A percentile compares a stretch with the other conserved stretches of the same genome.
These are phyloP conservation scores for Edaphochlamys debaryana DNA, from an alignment of 139 green algal species.

Conservation along the genomic window DNA sequence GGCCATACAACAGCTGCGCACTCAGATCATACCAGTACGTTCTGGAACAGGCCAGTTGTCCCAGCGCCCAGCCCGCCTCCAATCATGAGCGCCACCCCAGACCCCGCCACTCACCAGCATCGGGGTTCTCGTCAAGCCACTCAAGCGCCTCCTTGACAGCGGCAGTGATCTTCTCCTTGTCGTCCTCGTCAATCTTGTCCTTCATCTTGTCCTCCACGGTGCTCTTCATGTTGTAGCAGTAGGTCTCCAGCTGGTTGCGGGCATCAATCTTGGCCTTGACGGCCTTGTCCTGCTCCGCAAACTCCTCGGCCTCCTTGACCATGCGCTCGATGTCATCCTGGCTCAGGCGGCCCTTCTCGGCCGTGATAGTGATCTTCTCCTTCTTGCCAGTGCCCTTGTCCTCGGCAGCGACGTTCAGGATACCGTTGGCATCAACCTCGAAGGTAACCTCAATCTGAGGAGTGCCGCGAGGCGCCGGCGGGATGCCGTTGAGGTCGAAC, in stretches of 20 bases:
- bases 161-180: constrained; percentile 91
- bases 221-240: constrained; percentile 92
- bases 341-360: constrained; percentile 76
- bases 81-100: too few species aligned
- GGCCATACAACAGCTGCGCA: too few species aligned
- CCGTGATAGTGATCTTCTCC: constrained; percentile 91
- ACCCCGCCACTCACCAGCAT: background rate
- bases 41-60: background rate
- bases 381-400: constrained; percentile 87
- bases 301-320: constrained; percentile 87
- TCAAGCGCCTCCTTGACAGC: constrained; percentile 82
- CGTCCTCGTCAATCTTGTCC: constrained; percentile 82
- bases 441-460: constrained; percentile 94
- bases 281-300: constrained; percentile 94
- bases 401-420: constrained; percentile 96
- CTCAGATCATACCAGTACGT: too few species aligned
- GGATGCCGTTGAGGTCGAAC: constrained; percentile 96
- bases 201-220: constrained; percentile 78
- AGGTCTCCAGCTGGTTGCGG: constrained; percentile 90
- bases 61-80: too few species aligned
- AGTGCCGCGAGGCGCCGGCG: constrained; percentile 93
- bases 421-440: constrained; percentile 97
- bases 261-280: constrained; percentile 77
- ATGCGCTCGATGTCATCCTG: constrained; percentile 68
- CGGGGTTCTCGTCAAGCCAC: constrained; percentile 60